Evolutionary conservation across 768 basidiomycete genomes (phyloP).

Genomic region (Hemileccinum rubropunctum): DNA sequence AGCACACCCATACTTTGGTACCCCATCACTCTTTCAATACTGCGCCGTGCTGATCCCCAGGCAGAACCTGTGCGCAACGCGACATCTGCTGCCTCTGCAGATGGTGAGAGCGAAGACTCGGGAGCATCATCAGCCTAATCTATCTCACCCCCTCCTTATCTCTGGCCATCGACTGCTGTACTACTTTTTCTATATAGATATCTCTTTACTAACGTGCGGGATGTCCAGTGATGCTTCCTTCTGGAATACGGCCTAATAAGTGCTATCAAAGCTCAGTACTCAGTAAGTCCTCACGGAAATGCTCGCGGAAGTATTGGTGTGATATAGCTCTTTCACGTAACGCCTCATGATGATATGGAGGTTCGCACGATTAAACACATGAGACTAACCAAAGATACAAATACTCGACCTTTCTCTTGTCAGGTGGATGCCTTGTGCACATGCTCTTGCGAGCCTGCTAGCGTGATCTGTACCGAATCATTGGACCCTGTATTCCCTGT

Average conservation of each 20-base stretch:
- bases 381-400: conserved; percentile 7
- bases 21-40: conserved; percentile 15
- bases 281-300: not conserved
- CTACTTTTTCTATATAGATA: conserved; percentile 34
- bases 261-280: conserved; percentile 17
- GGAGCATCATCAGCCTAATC: conserved; percentile 33
- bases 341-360: conserved; percentile 7
- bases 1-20: conserved; percentile 90
- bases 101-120: conserved; percentile 60
- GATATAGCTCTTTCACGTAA: conserved; percentile 13
- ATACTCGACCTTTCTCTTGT: not conserved
- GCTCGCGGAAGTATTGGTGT: not conserved
- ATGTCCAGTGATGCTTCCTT: conserved; percentile 17
- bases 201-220: conserved; percentile 23
- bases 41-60: conserved; percentile 16
- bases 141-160: conserved; percentile 24
- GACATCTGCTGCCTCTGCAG: conserved; percentile 40
- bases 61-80: conserved; percentile 67
- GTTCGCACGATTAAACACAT: conserved; percentile 5
- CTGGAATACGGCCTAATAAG: conserved; percentile 18
- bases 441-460: conserved; percentile 7
- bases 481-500: not conserved
- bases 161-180: conserved; percentile 29
- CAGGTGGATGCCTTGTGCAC: conserved; percentile 17
- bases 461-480: not conserved